Conservation (phyloP, 495 filamentous ascomycete species). For the Jackrogersella minutella region DNA sequence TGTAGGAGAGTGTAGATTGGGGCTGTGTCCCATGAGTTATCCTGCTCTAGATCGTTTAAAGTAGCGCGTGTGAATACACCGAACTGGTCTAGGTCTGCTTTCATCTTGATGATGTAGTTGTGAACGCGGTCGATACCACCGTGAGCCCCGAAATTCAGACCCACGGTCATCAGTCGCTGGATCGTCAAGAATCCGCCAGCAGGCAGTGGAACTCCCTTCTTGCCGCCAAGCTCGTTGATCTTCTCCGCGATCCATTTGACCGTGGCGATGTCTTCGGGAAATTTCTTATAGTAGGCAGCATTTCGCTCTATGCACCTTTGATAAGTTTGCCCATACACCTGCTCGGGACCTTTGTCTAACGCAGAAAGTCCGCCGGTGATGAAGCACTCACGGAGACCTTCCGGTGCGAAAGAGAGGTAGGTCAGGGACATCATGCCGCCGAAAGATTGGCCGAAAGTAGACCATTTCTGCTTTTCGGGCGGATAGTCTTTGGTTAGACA, state of each 20-base stretch:
- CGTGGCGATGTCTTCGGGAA: conserved; percentile 77
- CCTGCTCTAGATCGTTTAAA: conserved; percentile 69
- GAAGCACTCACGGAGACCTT: conserved; percentile 83
- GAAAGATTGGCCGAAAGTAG: conserved; percentile 86
- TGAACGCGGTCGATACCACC: conserved; percentile 77
- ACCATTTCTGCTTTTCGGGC: conserved; percentile 78
- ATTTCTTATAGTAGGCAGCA: conserved; percentile 81
- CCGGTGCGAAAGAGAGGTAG: conserved; percentile 82
- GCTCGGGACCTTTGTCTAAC: conserved; percentile 71
- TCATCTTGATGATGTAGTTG: conserved; percentile 71
- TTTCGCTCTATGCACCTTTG: conserved; percentile 71
- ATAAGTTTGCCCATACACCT: conserved; percentile 77
- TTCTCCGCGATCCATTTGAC: conserved; percentile 72
- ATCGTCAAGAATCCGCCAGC: conserved; percentile 73
- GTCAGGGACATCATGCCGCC: conserved; percentile 85
- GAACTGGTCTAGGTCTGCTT: conserved; percentile 74
- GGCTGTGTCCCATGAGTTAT: conserved; percentile 72
- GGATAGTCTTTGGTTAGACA: conserved; percentile 75
- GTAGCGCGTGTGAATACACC: conserved; percentile 76
- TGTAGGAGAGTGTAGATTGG: conserved; percentile 88
- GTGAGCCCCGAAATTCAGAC: conserved; percentile 77
- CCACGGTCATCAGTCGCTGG: conserved; percentile 75
- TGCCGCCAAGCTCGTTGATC: conserved; percentile 57
- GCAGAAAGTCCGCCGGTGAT: conserved; percentile 84
- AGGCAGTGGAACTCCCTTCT: conserved; percentile 65